Evolutionary conservation across 2,329 filamentous ascomycete genomes (phyloP).

Genomic region (Daldinia sp.): DNA sequence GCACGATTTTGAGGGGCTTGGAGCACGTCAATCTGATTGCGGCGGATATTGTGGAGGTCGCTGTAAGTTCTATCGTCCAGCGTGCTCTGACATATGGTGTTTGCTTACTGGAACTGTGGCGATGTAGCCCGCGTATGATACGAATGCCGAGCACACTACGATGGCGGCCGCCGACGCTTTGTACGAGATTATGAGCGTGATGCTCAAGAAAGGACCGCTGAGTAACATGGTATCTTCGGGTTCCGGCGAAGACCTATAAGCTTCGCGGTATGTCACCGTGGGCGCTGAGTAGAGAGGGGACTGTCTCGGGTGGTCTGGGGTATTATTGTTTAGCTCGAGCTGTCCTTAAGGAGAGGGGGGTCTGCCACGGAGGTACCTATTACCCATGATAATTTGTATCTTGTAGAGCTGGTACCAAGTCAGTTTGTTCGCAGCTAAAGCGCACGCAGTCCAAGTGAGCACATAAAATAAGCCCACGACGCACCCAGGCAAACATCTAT

Average conservation of each 20-base stretch:
- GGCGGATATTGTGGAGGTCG: constrained; percentile 78
- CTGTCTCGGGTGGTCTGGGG: not conserved
- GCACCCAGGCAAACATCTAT: not conserved
- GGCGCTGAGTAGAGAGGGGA: not conserved
- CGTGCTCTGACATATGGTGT: not conserved
- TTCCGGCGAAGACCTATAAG: constrained; percentile 34
- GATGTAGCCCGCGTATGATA: constrained; percentile 64
- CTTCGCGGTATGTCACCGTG: not conserved
- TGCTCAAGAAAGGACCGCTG: constrained; percentile 75
- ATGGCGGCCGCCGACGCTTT: constrained; percentile 69
- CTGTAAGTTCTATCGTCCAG: constrained; percentile 50
- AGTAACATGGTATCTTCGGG: constrained; percentile 42
- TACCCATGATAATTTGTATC: not conserved
- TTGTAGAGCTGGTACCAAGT: not conserved
- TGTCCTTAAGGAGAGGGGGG: not conserved
- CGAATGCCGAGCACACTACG: constrained; percentile 67
- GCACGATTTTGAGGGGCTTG: constrained; percentile 74
- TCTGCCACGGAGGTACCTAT: not conserved
- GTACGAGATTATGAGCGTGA: constrained; percentile 76
- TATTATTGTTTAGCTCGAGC: not conserved
- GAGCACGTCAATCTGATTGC: constrained; percentile 74
- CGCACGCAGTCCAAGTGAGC: too few species aligned
- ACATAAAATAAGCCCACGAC: too few species aligned
- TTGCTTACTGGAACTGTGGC: not conserved
- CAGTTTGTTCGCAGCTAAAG: too few species aligned